Evolutionary conservation across 2,329 filamentous ascomycete genomes (phyloP), one percentile per base, ranked within the genome.

Genomic region (Tothia fuscella): DNA sequence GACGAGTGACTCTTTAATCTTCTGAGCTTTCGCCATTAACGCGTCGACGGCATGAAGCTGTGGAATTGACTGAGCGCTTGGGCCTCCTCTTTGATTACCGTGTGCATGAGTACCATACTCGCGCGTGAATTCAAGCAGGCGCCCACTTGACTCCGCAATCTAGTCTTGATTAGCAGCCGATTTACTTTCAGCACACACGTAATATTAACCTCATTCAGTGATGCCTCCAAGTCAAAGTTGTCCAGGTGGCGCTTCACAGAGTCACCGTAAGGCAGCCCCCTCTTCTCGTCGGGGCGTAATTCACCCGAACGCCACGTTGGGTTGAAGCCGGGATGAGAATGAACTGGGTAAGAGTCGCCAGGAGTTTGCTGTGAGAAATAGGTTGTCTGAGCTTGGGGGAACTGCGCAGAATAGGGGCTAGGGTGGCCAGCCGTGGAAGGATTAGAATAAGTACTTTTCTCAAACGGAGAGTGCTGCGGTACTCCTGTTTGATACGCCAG

Each of bases 171-270:
- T 21, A 32, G 20, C 21, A 37, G 12, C 19, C 14, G 12, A 14
- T 10, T 5, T 38, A 5, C 25, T 3, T 26, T 6, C 24, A 21
- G 13, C 12, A 2, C 3, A 19, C 9, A 9, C 24, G 3, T 10
- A 20, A 20, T 2, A 56, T 58, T 41, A 54, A 68, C 66, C 53
- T 71, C 66, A 38, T 66, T 69, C 4, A 71, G 53, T 3, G 66
- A 67, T 20, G 64, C 61, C 48, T 68, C 75, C 20, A 79, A 56
- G 53, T 80, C 76, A 47, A 74, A 79, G 36, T 68, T 66, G 30
- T 80, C 76, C 3, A 80, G 58, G 56, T 80, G 75, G 29, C 76
- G 67, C 53, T 80, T 80, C n/a, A 78, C 70, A 9, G 60, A 67
- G 37, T 68, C 63, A 21, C 65, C 65, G 46, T 61, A 51, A 28